These are phyloP conservation scores for Amanita jacksonii DNA, from an alignment of 768 basidiomycete genomes.

Conservation along the genomic window DNA sequence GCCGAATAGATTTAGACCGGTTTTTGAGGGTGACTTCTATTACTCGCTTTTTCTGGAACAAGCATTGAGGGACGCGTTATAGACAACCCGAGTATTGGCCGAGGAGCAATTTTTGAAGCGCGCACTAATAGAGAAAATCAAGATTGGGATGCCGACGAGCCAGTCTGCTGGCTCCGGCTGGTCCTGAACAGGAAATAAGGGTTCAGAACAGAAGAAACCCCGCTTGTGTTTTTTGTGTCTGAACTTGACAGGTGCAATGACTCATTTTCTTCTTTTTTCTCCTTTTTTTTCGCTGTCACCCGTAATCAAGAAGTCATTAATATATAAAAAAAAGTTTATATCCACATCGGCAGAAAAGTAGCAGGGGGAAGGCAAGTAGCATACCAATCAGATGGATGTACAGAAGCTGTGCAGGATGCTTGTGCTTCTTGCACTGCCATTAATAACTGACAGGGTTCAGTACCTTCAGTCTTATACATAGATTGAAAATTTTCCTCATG, in stretches of 20 bases:
- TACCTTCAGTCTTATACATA: too few species aligned
- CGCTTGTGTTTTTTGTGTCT: neutral
- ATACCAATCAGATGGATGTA: too few species aligned
- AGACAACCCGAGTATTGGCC: constrained; percentile 81
- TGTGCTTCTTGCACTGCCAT: too few species aligned
- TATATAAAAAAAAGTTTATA: too few species aligned
- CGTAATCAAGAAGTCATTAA: too few species aligned
- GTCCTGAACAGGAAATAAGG: constrained; percentile 18
- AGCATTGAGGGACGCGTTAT: constrained; percentile 9
- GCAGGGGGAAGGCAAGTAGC: too few species aligned
- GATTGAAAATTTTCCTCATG: neutral
- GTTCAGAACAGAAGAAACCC: constrained; percentile 17
- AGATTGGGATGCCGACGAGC: constrained; percentile 45
- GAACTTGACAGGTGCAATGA: too few species aligned
- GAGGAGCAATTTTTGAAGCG: constrained; percentile 98
- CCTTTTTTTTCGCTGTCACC: too few species aligned
- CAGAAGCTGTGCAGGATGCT: too few species aligned
- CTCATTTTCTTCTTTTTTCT: too few species aligned
- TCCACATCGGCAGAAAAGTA: too few species aligned
- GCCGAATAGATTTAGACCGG: constrained; percentile 87
- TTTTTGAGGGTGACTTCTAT: constrained; percentile 71
- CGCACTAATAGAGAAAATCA: constrained; percentile 89
- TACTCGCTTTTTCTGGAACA: constrained; percentile 10
- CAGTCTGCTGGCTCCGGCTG: constrained; percentile 30
- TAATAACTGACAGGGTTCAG: too few species aligned